phyloP scores from a whole-genome alignment of 2,329 filamentous ascomycete genomes.

The Graphilbum fragrans region DNA sequence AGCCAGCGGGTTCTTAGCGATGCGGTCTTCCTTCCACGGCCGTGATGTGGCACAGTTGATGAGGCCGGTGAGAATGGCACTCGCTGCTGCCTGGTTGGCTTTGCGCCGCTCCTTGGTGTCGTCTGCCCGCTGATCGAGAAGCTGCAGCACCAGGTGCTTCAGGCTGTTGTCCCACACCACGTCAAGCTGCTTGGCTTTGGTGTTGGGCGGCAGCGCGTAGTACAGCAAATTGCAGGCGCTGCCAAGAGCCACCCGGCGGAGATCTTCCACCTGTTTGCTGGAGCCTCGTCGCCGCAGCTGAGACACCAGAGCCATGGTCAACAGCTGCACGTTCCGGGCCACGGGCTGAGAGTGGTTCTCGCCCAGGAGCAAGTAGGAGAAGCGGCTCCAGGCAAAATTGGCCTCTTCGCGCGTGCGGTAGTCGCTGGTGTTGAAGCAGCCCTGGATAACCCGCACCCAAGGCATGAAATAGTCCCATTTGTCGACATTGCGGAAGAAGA shows the following conservation, averaged over 20 bases:
- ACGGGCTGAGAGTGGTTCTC: conserved; percentile 42
- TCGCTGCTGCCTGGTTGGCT: conserved; percentile 44
- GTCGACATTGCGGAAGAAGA: conserved; percentile 59
- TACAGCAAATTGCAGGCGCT: conserved; percentile 75
- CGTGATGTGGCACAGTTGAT: conserved; percentile 46
- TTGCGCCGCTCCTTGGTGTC: conserved; percentile 17
- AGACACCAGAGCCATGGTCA: conserved; percentile 56
- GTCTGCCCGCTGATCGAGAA: conserved; percentile 32
- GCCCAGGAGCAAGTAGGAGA: conserved; percentile 62
- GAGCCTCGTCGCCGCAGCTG: conserved; percentile 53
- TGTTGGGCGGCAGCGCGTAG: conserved; percentile 64
- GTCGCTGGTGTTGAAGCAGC: conserved; percentile 73
- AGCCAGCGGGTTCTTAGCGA: conserved; percentile 45
- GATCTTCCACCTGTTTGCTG: conserved; percentile 43
- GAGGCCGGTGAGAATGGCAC: conserved; percentile 61
- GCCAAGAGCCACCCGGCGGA: conserved; percentile 46
- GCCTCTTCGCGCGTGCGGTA: conserved; percentile 59
- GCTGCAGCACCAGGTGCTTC: conserved; percentile 45
- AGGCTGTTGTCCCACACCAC: conserved; percentile 70
- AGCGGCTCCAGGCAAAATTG: conserved; percentile 74
- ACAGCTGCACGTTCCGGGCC: conserved; percentile 32
- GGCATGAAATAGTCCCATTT: conserved; percentile 62
- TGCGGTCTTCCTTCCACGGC: conserved; percentile 64
- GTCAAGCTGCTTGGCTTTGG: conserved; percentile 54
- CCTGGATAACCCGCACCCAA: conserved; percentile 71